Conservation (phyloP, 495 filamentous ascomycete genomes). For the Penicillium canescens region DNA sequence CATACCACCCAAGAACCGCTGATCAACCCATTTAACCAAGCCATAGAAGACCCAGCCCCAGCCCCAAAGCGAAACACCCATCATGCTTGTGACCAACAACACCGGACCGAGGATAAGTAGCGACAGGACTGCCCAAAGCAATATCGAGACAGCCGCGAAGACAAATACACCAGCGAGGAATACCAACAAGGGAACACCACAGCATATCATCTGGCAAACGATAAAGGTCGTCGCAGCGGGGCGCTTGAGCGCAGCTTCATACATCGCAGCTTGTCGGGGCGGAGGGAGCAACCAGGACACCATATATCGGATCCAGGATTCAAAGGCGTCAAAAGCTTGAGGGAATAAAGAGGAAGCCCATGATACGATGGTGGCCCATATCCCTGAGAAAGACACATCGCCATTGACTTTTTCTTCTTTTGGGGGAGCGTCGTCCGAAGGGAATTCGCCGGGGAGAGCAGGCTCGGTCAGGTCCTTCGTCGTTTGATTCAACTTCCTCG, state of each 20-base stretch:
- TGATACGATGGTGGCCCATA: conserved; percentile 13
- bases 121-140: conserved; percentile 37
- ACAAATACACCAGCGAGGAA: conserved; percentile 37
- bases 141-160: conserved; percentile 35
- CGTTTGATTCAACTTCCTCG: conserved; percentile 18
- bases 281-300: conserved; percentile 31
- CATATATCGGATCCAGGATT: conserved; percentile 23
- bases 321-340: conserved; percentile 30
- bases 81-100: conserved; percentile 36
- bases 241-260: conserved; percentile 29
- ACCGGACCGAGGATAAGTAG: conserved; percentile 39
- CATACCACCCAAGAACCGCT: conserved; percentile 33
- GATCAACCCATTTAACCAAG: conserved; percentile 37
- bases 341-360: conserved; percentile 25
- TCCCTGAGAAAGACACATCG: conserved; percentile 18
- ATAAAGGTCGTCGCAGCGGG: conserved; percentile 37
- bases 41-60: conserved; percentile 45
- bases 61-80: conserved; percentile 40
- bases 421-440: conserved; percentile 25
- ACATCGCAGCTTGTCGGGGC: conserved; percentile 29
- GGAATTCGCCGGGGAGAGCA: conserved; percentile 33
- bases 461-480: conserved; percentile 23
- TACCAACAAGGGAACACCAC: conserved; percentile 36
- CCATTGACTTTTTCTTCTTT: conserved; percentile 17
- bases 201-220: conserved; percentile 39